phyloP scores from a whole-genome alignment of 2,329 filamentous ascomycete genomes.

The Dactylellina drechsleri region DNA sequence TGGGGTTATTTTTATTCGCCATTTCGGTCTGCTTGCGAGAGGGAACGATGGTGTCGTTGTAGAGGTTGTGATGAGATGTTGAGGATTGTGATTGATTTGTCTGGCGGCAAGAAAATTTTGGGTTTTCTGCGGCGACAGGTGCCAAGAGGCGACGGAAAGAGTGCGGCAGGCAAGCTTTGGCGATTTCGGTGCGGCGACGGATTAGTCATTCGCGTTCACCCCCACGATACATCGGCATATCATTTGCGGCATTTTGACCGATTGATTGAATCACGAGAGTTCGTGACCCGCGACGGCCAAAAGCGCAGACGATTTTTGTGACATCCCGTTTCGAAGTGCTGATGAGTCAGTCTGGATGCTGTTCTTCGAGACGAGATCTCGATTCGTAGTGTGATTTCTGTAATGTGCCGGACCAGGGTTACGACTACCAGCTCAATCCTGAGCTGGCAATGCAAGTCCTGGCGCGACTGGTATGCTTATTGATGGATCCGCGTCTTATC shows the following conservation, averaged over 20 bases:
- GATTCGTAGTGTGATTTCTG: neutral
- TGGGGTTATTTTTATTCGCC: slow-evolving; percentile 52
- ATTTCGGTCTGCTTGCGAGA: slow-evolving; percentile 8
- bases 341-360: slow-evolving; percentile 25
- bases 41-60: too few relatives aligned
- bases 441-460: too few relatives aligned
- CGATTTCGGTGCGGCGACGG: neutral
- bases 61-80: neutral
- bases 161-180: neutral
- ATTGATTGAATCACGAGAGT: slow-evolving; percentile 30
- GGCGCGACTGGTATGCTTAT: too few relatives aligned
- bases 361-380: slow-evolving; percentile 7
- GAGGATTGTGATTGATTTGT: neutral
- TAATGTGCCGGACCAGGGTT: too few relatives aligned
- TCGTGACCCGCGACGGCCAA: slow-evolving; percentile 33
- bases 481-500: too few relatives aligned
- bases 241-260: too few relatives aligned
- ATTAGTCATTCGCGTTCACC: too few relatives aligned
- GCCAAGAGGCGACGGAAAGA: neutral
- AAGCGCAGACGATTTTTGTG: slow-evolving; percentile 13
- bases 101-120: neutral
- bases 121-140: neutral
- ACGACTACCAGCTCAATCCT: too few relatives aligned
- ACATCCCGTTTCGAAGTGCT: neutral
- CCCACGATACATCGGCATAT: too few relatives aligned